Conservation (phyloP, 192 early-diverging fungal genomes). For the Spinellus fusiger region DNA sequence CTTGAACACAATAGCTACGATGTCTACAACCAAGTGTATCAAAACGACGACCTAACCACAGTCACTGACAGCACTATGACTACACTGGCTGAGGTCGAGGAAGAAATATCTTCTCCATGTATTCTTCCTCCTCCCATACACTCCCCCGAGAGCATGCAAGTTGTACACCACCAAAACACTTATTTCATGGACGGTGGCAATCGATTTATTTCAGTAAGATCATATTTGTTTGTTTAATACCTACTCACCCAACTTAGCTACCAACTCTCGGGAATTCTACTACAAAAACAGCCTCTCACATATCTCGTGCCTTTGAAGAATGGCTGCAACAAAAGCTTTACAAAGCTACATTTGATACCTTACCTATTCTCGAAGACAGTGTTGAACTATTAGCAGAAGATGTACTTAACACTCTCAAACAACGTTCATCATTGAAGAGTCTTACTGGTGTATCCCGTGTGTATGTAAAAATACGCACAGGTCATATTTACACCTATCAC, state of each 20-base stretch:
- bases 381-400: conserved; percentile 33
- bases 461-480: conserved; percentile 28
- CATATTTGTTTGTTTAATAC: conserved; percentile 1
- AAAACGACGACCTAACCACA: conserved; percentile 15
- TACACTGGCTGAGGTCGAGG: conserved; percentile 1
- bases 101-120: not conserved
- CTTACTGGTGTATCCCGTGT: conserved; percentile 23
- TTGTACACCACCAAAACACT: conserved; percentile 26
- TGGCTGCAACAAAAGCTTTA: conserved; percentile 32
- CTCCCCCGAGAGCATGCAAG: conserved; percentile 6
- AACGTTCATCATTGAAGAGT: conserved; percentile 11
- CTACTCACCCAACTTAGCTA: conserved; percentile 9
- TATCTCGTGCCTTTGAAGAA: conserved; percentile 33
- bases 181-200: conserved; percentile 35
- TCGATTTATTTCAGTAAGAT: conserved; percentile 34
- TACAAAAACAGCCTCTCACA: conserved; percentile 26
- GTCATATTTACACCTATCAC: conserved; percentile 31
- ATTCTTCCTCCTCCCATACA: conserved; percentile 11
- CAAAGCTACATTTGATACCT: conserved; percentile 11
- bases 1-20: not conserved
- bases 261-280: conserved; percentile 28
- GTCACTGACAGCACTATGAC: conserved; percentile 7
- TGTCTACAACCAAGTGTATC: not conserved
- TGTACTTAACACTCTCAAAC: conserved; percentile 28
- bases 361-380: conserved; percentile 35